Evolutionary conservation across 1,284 basidiomycete genomes (phyloP), one percentile per base, ranked within the genome.

Genomic region (Filobasidium uniguttulatum): DNA sequence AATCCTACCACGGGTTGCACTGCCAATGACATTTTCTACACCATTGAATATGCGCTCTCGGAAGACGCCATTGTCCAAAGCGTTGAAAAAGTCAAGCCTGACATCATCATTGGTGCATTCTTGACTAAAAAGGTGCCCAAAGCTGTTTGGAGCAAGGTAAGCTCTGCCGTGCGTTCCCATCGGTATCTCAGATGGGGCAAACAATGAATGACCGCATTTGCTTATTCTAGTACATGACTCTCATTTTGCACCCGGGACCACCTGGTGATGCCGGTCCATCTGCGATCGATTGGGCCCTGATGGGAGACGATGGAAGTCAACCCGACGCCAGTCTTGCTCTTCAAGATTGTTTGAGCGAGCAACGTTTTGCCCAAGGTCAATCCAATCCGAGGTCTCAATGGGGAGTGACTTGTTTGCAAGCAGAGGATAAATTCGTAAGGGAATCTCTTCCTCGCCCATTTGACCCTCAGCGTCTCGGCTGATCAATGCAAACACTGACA

Each of bases 251-350:
- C 56, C 72, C 71, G 7, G 72, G 72, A 15, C 68, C 72, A 3
- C 72, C 72, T 0, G 71, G 71, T 1, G 72, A 73, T 56, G 71
- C 67, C 0, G 72, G 71, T 14, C 71, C 72, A 6, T 71, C 71
- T 1, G 68, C 71, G 5, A 63, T 73, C 49, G 72, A 73, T 57
- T 71, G 71, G 68, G 67, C 64, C 25, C 57, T 73, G 17, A 59
- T 72, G 48, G 71, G 71, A 14, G 72, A 73, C 55, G 59, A 61
- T 46, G 72, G 72, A 14, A 46, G 59, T 28, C 53, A 60, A 23
- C 23, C 59, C 17, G 60, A 66, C 34, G 55, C 66, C 0, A 50
- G 65, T 22, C 46, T 59, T n/a, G 64, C 66, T 5, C 57, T 72
- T 6, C 31, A 33, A n/a, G n/a, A n/a, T n/a, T n/a, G n/a, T n/a